Conservation (phyloP, 768 basidiomycete species). For the Hydnomerulius pinastri region DNA sequence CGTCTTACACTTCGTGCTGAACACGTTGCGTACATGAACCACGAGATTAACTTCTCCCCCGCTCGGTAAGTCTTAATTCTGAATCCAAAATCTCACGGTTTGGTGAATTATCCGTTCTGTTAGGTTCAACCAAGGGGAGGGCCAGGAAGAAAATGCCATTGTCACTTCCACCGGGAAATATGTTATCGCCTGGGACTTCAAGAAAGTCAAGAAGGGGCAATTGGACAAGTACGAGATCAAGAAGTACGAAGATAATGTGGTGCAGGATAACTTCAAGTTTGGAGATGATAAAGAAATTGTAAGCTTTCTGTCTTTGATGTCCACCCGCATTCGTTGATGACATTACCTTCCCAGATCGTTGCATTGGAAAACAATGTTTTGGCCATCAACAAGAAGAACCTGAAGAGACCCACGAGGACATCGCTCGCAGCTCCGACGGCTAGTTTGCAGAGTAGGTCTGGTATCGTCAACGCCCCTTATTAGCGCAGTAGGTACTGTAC, state of each 20-base stretch:
- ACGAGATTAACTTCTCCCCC: slow-evolving; percentile 84
- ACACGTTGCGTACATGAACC: slow-evolving; percentile 93
- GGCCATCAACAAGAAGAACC: slow-evolving; percentile 89
- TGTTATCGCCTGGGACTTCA: slow-evolving; percentile 97
- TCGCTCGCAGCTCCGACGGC: slow-evolving; percentile 57
- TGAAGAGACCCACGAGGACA: slow-evolving; percentile 78
- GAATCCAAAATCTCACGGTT: neutral
- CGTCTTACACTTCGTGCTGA: slow-evolving; percentile 86
- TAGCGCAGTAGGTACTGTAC: slow-evolving; percentile 25
- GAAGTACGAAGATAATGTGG: slow-evolving; percentile 91
- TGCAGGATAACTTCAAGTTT: slow-evolving; percentile 97
- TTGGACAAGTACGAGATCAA: slow-evolving; percentile 95
- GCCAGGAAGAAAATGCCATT: slow-evolving; percentile 90
- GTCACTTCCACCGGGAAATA: slow-evolving; percentile 92
- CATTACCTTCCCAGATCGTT: slow-evolving; percentile 68
- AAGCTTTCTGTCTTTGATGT: slow-evolving; percentile 26
- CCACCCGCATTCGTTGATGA: slow-evolving; percentile 4
- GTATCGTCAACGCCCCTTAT: slow-evolving; percentile 70
- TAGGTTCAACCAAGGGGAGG: slow-evolving; percentile 92
- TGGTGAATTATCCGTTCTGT: slow-evolving; percentile 6
- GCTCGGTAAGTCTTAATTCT: slow-evolving; percentile 63
- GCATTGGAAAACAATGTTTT: slow-evolving; percentile 93
- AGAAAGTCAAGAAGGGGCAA: slow-evolving; percentile 89
- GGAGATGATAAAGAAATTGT: slow-evolving; percentile 97
- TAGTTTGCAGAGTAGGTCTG: slow-evolving; percentile 51